phyloP scores from a whole-genome alignment of 2,329 filamentous ascomycete species.

The Colletotrichum sojae region DNA sequence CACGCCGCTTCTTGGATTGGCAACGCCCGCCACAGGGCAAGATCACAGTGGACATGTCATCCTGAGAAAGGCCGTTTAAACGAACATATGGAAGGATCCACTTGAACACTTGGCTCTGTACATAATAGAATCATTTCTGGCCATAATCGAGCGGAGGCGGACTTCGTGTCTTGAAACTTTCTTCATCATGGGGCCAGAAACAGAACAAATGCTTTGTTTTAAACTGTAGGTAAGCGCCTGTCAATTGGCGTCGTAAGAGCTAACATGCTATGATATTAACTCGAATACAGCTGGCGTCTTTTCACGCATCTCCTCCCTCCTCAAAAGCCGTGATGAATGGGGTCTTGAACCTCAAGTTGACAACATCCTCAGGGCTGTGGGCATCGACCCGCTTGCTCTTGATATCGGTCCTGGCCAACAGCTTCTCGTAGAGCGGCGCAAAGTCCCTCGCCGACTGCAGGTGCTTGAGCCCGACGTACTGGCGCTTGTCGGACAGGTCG shows the following conservation, averaged over 20 bases:
- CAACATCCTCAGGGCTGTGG: neutral
- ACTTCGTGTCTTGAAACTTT: too few species aligned
- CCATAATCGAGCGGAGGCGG: too few species aligned
- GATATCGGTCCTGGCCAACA: conserved; percentile 33
- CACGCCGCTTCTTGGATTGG: conserved; percentile 43
- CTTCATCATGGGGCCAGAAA: too few species aligned
- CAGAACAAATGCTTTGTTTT: too few species aligned
- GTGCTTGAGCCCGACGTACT: conserved; percentile 27
- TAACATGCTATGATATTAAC: too few species aligned
- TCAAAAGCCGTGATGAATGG: neutral
- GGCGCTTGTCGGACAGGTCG: conserved; percentile 7
- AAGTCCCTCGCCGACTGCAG: conserved; percentile 22
- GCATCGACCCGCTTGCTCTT: conserved; percentile 11
- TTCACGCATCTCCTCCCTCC: neutral
- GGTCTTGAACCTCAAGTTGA: conserved; percentile 5
- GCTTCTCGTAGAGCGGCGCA: conserved; percentile 24
- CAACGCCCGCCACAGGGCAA: conserved; percentile 44
- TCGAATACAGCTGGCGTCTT: neutral
- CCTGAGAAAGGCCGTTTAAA: too few species aligned
- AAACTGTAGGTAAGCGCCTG: too few species aligned
- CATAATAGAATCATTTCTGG: too few species aligned
- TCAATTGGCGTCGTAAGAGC: too few species aligned
- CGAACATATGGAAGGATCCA: too few species aligned
- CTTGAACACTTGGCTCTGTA: too few species aligned
- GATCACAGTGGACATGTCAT: too few species aligned